Conservation (phyloP, 2,329 filamentous ascomycete species). For the Fusarium sp. region DNA sequence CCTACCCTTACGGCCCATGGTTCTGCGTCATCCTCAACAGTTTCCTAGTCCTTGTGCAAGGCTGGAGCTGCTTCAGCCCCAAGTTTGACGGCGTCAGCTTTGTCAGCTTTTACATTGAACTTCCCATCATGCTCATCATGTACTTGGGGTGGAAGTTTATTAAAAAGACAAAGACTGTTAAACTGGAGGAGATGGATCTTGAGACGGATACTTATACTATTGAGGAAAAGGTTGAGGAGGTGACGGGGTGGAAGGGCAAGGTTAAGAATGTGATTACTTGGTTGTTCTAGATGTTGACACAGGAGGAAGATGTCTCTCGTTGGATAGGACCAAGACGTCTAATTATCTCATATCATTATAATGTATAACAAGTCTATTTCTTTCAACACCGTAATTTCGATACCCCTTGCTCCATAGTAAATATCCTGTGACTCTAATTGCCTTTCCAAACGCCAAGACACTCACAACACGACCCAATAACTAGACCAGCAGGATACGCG, state of each 20-base stretch:
- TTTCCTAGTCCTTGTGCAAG: slow-evolving; percentile 72
- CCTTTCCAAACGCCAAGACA: neutral
- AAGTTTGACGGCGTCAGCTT: slow-evolving; percentile 69
- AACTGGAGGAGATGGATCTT: slow-evolving; percentile 71
- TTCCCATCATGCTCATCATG: slow-evolving; percentile 71
- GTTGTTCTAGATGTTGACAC: slow-evolving; percentile 42
- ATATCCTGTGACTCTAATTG: neutral
- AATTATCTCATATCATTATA: neutral
- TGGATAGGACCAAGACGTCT: no score
- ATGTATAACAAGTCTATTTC: neutral
- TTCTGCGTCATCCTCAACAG: slow-evolving; percentile 67
- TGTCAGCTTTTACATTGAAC: slow-evolving; percentile 72
- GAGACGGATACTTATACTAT: slow-evolving; percentile 69
- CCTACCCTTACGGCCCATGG: slow-evolving; percentile 72
- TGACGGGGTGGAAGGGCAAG: slow-evolving; percentile 61
- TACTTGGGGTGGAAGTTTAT: slow-evolving; percentile 78
- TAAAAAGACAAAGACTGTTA: slow-evolving; percentile 70
- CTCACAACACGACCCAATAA: neutral
- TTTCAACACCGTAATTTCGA: neutral
- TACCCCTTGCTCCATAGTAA: neutral
- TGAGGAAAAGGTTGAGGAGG: slow-evolving; percentile 43
- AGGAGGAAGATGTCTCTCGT: neutral
- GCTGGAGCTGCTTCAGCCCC: slow-evolving; percentile 72
- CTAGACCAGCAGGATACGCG: neutral
- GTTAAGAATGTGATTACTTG: slow-evolving; percentile 47